Evolutionary conservation across 768 basidiomycete species (phyloP).

Genomic region (Panaeolus papilionaceus): DNA sequence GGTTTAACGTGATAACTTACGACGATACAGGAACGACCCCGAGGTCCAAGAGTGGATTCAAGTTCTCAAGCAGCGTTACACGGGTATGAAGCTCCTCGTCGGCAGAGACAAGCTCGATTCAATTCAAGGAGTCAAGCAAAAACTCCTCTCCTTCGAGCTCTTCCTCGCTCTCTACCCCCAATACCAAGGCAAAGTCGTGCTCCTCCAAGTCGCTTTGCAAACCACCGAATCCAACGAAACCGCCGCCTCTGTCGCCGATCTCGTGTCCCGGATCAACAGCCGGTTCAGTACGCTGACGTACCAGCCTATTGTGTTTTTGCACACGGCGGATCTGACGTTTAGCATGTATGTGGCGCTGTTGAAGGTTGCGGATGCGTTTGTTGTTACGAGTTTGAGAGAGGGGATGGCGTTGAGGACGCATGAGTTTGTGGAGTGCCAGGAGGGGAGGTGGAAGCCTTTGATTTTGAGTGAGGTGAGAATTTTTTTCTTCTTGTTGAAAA

Average conservation of each 20-base stretch:
- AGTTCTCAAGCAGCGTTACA: slow-evolving; percentile 79
- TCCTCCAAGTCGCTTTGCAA: slow-evolving; percentile 88
- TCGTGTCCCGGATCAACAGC: slow-evolving; percentile 82
- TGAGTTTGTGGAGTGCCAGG: slow-evolving; percentile 88
- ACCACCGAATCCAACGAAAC: slow-evolving; percentile 80
- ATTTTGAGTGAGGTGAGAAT: slow-evolving; percentile 76
- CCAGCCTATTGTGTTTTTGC: slow-evolving; percentile 86
- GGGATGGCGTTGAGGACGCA: slow-evolving; percentile 88
- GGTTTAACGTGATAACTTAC: neutral
- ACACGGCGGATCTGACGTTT: slow-evolving; percentile 86
- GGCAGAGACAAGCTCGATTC: slow-evolving; percentile 91
- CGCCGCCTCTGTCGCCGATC: slow-evolving; percentile 77
- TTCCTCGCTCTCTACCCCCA: slow-evolving; percentile 84
- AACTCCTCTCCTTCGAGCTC: slow-evolving; percentile 81
- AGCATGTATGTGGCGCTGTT: slow-evolving; percentile 84
- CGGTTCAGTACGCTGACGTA: slow-evolving; percentile 86
- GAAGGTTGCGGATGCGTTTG: slow-evolving; percentile 84
- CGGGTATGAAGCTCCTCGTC: slow-evolving; percentile 86
- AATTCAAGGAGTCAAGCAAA: slow-evolving; percentile 85
- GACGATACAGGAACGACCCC: slow-evolving; percentile 57
- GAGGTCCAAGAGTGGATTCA: slow-evolving; percentile 87
- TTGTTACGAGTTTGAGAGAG: slow-evolving; percentile 84
- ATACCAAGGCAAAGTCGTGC: slow-evolving; percentile 79
- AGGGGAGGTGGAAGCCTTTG: slow-evolving; percentile 68
- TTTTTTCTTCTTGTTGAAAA: neutral